phyloP scores from a whole-genome alignment of 2,329 filamentous ascomycete species.

The Trichoderma lentiforme region DNA sequence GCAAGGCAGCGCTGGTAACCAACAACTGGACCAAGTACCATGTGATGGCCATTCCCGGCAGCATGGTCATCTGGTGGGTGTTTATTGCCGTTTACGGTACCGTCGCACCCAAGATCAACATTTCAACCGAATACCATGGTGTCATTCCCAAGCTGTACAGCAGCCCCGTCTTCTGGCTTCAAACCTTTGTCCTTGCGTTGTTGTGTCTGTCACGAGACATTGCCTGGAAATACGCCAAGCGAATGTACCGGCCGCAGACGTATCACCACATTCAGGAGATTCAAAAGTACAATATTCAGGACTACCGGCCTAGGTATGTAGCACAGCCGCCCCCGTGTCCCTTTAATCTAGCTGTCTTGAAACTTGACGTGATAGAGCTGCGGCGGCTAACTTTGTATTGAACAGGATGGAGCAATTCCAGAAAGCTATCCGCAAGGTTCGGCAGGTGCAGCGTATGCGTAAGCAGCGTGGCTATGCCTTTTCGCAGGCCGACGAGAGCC shows the following conservation, averaged over 20 bases:
- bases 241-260: conserved; percentile 93
- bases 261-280: conserved; percentile 99
- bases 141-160: conserved; percentile 77
- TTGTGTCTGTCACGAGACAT: conserved; percentile 86
- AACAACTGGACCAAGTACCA: conserved; percentile 99
- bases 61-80: conserved; percentile 84
- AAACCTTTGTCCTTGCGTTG: conserved; percentile 74
- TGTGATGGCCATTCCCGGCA: conserved; percentile 90
- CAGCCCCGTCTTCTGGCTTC: conserved; percentile 86
- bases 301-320: conserved; percentile 86
- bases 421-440: conserved; percentile 96
- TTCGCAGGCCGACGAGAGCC: conserved; percentile 93
- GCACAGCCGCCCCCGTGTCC: not conserved
- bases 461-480: conserved; percentile 99
- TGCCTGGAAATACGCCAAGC: conserved; percentile 94
- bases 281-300: conserved; percentile 99
- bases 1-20: conserved; percentile 90
- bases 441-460: conserved; percentile 97
- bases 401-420: conserved; percentile 97
- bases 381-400: conserved; percentile 17
- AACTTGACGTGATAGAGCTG: not conserved
- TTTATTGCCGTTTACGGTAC: conserved; percentile 86
- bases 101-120: conserved; percentile 75
- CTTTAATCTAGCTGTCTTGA: not conserved
- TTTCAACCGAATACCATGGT: conserved; percentile 82